phyloP scores from a whole-genome alignment of 2,329 filamentous ascomycete species.

The Mycosphaerella sp. region DNA sequence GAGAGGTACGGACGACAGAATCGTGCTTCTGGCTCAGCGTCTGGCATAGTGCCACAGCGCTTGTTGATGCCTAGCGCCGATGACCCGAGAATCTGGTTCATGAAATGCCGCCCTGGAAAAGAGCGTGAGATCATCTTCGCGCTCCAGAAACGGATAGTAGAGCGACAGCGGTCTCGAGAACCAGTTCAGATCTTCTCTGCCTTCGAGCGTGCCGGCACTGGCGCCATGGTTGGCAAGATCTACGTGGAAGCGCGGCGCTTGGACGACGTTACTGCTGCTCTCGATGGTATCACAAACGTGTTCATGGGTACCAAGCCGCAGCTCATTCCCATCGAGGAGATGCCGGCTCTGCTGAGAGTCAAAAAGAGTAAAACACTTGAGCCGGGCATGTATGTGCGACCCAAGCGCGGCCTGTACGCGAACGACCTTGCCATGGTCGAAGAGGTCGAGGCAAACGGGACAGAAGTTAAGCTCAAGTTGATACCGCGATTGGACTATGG shows the following conservation, averaged over 20 bases:
- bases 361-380: conserved; percentile 79
- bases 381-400: conserved; percentile 82
- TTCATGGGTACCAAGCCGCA: conserved; percentile 84
- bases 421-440: conserved; percentile 88
- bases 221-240: conserved; percentile 78
- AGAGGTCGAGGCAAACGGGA: conserved; percentile 85
- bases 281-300: conserved; percentile 80
- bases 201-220: conserved; percentile 75
- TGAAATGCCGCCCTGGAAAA: conserved; percentile 90
- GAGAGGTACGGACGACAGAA: conserved; percentile 77
- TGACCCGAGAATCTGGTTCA: conserved; percentile 92
- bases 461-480: conserved; percentile 78
- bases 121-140: conserved; percentile 84
- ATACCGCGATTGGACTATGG: conserved; percentile 93
- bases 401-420: conserved; percentile 68
- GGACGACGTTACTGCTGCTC: conserved; percentile 73
- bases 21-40: conserved; percentile 60
- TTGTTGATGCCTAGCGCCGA: conserved; percentile 86
- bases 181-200: conserved; percentile 79
- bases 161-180: conserved; percentile 69
- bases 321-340: conserved; percentile 91
- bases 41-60: conserved; percentile 73
- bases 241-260: conserved; percentile 89
- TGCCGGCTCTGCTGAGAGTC: conserved; percentile 90
- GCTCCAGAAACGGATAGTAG: conserved; percentile 82